Percentiles rank a stretch among this genome's conserved stretches.
Evolutionary conservation across 805 yeast genomes (phyloP).

Genomic region (Zygosaccharomyces gambellarensis): DNA sequence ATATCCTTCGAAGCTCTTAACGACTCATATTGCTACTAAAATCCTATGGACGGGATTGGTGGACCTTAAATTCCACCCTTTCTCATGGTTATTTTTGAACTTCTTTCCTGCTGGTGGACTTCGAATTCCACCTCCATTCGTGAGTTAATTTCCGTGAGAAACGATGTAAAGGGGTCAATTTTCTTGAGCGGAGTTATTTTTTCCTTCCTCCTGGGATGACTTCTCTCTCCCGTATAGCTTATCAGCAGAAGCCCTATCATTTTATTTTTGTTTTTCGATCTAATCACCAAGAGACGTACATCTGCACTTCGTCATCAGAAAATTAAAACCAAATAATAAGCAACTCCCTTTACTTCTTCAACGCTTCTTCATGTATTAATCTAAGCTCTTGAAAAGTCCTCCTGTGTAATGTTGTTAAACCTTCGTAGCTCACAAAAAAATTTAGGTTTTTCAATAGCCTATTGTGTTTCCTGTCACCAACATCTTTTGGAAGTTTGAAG

Average conservation of each 20-base stretch:
- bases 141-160: neutral
- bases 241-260: neutral
- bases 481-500: neutral
- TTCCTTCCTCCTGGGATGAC: neutral
- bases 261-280: neutral
- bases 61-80: neutral
- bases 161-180: neutral
- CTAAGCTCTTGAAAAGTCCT: conserved; percentile 1
- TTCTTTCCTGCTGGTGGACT: neutral
- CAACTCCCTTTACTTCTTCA: neutral
- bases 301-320: neutral
- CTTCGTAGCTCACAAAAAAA: conserved; percentile 4
- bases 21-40: too few species aligned
- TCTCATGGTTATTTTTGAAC: neutral
- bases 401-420: conserved; percentile 3
- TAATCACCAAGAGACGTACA: neutral
- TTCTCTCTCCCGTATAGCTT: neutral
- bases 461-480: neutral
- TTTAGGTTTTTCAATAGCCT: neutral
- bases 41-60: neutral
- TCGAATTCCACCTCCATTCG: neutral
- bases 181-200: neutral
- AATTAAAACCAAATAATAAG: neutral
- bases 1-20: neutral
- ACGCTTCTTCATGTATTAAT: neutral